Evolutionary conservation across 345 rosid genomes (phyloP), one percentile per base, ranked within the genome.

Genomic region (Populus deltoides): DNA sequence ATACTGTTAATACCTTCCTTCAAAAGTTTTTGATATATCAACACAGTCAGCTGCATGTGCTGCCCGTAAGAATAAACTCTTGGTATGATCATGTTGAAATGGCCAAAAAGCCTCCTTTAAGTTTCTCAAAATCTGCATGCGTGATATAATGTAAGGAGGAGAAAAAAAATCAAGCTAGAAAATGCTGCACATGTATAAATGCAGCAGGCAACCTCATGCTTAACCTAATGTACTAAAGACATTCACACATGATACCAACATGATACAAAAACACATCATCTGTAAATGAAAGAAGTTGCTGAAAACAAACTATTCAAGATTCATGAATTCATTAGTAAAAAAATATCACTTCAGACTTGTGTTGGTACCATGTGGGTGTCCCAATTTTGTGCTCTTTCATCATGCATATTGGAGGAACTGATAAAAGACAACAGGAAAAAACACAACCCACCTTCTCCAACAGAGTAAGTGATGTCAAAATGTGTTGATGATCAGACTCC

Each of bases 61-160:
- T 22, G 91, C 94, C 70, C 86, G 83, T 55, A 88, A 80, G 77
- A 90, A 90, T 81, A 88, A 82, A 80, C 91, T 91, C 73, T 75
- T 77, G n/a, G 82, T 61, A 27, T 36, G 75, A 81, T 85, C 88
- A 77, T 81, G 78, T 75, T 86, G 88, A 87, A 89, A 91, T 72
- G 94, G 94, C 94, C 92, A 91, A 81, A 91, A 89, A 77, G 88
- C 87, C 75, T 51, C 86, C 85, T 89, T 91, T 85, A 89, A 85
- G 81, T 78, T 81, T 79, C 82, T 82, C 77, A 89, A 84, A 55
- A 85, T 75, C 92, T 88, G 86, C 81, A 80, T 16, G 7, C 10
- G 2, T 53, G 59, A 20, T 53, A 53, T 2, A 53, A 20, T 53
- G 22, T 18, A 7, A 53, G 5, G 2, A 17, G 59, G 20, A 1